Evolutionary conservation across 2,329 filamentous ascomycete genomes (phyloP), one percentile per base, ranked within the genome.

Genomic region (Truncatella angustata): DNA sequence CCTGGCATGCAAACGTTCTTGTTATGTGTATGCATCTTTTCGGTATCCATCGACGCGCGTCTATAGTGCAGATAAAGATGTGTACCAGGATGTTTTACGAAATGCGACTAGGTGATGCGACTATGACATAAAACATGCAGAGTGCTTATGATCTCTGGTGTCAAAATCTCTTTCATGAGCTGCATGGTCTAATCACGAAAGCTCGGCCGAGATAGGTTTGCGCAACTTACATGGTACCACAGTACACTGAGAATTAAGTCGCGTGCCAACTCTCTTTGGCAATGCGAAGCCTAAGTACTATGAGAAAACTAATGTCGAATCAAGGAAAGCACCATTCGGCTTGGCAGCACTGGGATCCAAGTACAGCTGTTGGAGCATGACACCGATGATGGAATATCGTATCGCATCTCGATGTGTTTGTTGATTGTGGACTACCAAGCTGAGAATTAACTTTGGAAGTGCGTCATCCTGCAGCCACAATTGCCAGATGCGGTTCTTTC

Each of bases 401-500:
- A 32, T 32, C 28, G 14, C 28, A 32, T 32, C 16, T 44, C 40
- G 40, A 26, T 44, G 21, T 18, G 12, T 40, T 20, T 18, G 37
- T 40, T 21, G 37, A 40, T 21, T 40, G 37, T 24, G 40, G 21
- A 14, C 40, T 14, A 23, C 21, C 20, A 44, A 14, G 11, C 10
- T 24, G 21, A 28, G 12, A 44, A 24, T 44, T 26, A 44, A 23
- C 21, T 44, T 44, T 44, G 40, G 2, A 16, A 21, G 16, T 44
- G 40, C 40, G 40, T 44, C 40, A 44, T 44, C 16, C 21, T 28
- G 40, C 40, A 44, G 40, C 40, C 40, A 44, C 24, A 30, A 28
- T 44, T 24, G 11, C 40, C 40, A 14, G 21, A 30, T 44, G 23
- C 21, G 24, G 40, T 12, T 16, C 28, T 23, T 44, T 20, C 40